These are phyloP conservation scores for Cystobasidium onofrii DNA, from an alignment of 768 basidiomycete species.

Conservation along the genomic window DNA sequence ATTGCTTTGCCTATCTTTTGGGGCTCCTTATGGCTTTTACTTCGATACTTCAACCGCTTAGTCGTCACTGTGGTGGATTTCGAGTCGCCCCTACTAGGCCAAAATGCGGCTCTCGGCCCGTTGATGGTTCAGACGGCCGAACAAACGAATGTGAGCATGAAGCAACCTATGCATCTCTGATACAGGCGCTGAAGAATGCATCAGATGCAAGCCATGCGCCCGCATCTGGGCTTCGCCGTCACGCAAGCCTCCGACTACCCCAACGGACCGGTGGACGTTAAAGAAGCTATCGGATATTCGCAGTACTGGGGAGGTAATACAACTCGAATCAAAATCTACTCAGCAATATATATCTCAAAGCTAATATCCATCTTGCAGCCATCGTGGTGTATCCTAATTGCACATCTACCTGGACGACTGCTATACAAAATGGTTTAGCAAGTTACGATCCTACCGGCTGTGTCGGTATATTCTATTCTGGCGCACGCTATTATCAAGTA, in stretches of 20 bases:
- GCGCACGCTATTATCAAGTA: slow-evolving; percentile 44
- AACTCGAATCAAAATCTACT: no score
- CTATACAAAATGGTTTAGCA: slow-evolving; percentile 41
- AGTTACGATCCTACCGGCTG: slow-evolving; percentile 43
- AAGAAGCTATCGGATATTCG: slow-evolving; percentile 37
- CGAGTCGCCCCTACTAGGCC: slow-evolving; percentile 38
- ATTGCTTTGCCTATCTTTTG: slow-evolving; percentile 42
- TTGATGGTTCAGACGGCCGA: slow-evolving; percentile 39
- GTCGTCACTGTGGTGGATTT: slow-evolving; percentile 44
- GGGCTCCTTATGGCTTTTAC: slow-evolving; percentile 39
- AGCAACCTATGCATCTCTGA: no score
- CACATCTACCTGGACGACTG: slow-evolving; percentile 41
- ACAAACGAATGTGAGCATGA: slow-evolving; percentile 33
- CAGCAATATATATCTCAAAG: no score
- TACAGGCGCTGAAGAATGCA: neutral
- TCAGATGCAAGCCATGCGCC: slow-evolving; percentile 28
- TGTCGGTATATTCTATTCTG: slow-evolving; percentile 41
- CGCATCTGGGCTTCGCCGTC: slow-evolving; percentile 41
- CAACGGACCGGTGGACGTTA: slow-evolving; percentile 39
- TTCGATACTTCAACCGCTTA: slow-evolving; percentile 38
- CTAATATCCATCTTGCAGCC: slow-evolving; percentile 19
- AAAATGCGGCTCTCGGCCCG: slow-evolving; percentile 38
- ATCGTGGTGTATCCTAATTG: slow-evolving; percentile 44
- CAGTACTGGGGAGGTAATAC: slow-evolving; percentile 40
- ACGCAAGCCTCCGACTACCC: slow-evolving; percentile 39